Base-by-base conservation (phyloP, 164 flowering plant genomes). In the Magnolia officinalis region DNA sequence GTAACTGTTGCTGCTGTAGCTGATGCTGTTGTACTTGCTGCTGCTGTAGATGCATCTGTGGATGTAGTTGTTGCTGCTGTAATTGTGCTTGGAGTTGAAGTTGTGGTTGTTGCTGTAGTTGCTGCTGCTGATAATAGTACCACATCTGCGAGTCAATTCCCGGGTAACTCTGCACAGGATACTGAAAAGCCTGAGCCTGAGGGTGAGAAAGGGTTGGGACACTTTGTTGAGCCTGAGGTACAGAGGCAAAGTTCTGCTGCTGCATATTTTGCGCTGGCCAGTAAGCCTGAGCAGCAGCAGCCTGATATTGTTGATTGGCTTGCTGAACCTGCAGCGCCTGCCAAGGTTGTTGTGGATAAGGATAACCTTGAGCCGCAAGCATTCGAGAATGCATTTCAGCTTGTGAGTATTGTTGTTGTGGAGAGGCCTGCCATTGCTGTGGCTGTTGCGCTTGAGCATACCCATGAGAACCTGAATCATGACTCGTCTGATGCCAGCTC, bases 61-160 rank as follows among this genome's bases (percentile, higher is more conserved):
- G 13, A 19, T 70, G 73, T 24, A 72, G 81, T 23, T 67, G 78
- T 72, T 78, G 16, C 68, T 75, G 67, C 19, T 26, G 67, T 19
- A 19, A 13, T 61, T 26, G 80, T 13, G 61, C 77, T 13, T 73
- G 66, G 23, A 8, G 75, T 18, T 64, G 68, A 8, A 63, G 68
- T 63, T 11, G 29, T 26, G 59, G 75, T n/a, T 61, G 87, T 21
- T 77, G 86, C 9, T 66, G 88, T 66, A 82, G 89, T 74, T 90
- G 92, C 73, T 88, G 89, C 74, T 87, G 84, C 80, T 87, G 88
- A 75, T 90, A 88, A 77, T 90, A 85, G 63, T 91, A 90, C 91
- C 90, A 88, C 87, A 91, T 86, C 63, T 90, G 92, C 77, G 83
- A 67, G 50, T 37, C 77, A 78, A 85, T 85, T 65, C 83, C 87